These are phyloP conservation scores for Fusarium fujikuroi DNA, from an alignment of 2,329 filamentous ascomycete species.

Conservation along the genomic window DNA sequence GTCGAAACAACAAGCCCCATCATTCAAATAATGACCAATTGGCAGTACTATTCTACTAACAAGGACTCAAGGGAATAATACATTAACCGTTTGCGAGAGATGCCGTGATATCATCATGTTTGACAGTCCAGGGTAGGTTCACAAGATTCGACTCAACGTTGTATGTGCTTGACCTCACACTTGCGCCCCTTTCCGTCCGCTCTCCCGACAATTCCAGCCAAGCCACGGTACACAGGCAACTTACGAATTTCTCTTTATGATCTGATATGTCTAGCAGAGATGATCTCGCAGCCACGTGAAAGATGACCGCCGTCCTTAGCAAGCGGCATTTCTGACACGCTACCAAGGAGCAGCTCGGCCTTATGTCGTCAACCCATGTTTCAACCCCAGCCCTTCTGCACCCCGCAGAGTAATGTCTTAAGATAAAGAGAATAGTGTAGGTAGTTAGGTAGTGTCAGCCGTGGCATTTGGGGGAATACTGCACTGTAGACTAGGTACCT, in stretches of 20 bases:
- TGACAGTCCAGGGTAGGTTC: conserved; percentile 1
- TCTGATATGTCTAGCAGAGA: neutral
- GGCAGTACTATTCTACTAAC: accelerated
- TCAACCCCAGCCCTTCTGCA: conserved; percentile 22
- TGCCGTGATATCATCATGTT: neutral
- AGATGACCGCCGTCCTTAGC: neutral
- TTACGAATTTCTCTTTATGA: neutral
- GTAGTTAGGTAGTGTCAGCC: neutral
- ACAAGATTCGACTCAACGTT: neutral
- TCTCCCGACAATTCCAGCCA: neutral
- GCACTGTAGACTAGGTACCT: neutral
- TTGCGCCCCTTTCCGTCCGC: neutral
- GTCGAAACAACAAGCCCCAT: accelerated
- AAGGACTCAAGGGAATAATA: too few species aligned
- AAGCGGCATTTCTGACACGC: conserved; percentile 7
- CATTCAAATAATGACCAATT: neutral
- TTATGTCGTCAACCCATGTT: conserved; percentile 2
- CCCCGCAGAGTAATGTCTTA: conserved; percentile 25
- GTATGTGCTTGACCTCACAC: neutral
- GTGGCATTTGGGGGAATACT: neutral
- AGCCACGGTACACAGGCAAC: neutral
- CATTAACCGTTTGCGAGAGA: neutral
- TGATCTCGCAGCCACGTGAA: conserved; percentile 3
- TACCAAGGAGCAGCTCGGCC: neutral
- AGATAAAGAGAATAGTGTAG: neutral